These are phyloP conservation scores for Aspergillus sergii DNA, from an alignment of 2,329 filamentous ascomycete genomes.

Conservation along the genomic window DNA sequence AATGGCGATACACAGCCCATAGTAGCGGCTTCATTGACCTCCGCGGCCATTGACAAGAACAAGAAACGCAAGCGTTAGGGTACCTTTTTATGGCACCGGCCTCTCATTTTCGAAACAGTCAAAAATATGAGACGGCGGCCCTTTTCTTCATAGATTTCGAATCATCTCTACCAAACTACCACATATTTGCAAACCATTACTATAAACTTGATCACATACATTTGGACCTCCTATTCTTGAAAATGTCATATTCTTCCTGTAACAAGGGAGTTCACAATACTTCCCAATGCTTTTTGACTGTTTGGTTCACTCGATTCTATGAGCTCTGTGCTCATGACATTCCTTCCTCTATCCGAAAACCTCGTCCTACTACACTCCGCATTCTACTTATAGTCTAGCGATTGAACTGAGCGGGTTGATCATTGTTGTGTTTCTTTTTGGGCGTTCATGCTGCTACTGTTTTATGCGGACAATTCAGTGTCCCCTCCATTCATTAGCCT, in stretches of 20 bases:
- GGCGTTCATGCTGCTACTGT: slow-evolving; percentile 20
- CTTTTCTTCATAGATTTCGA: slow-evolving; percentile 12
- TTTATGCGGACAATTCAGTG: slow-evolving; percentile 16
- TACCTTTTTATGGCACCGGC: not conserved
- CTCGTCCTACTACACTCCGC: slow-evolving; percentile 19
- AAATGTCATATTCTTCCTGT: slow-evolving; percentile 5
- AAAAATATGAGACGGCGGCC: no score
- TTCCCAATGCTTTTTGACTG: not conserved
- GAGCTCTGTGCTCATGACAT: slow-evolving; percentile 17
- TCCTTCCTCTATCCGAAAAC: slow-evolving; percentile 13
- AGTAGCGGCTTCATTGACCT: slow-evolving; percentile 33
- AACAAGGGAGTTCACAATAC: not conserved
- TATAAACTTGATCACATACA: slow-evolving; percentile 9
- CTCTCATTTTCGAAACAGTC: not conserved
- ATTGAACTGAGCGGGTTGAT: slow-evolving; percentile 33
- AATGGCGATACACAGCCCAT: slow-evolving; percentile 55
- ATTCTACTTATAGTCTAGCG: slow-evolving; percentile 31
- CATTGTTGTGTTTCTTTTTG: slow-evolving; percentile 24
- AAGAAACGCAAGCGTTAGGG: slow-evolving; percentile 69
- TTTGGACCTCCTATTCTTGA: slow-evolving; percentile 13
- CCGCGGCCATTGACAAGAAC: slow-evolving; percentile 57
- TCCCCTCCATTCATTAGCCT: slow-evolving; percentile 24
- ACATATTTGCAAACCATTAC: slow-evolving; percentile 6
- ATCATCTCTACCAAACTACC: slow-evolving; percentile 4
- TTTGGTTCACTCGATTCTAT: not conserved